phyloP scores from a whole-genome alignment of 2,329 filamentous ascomycete genomes.

The Claviceps cyperi region DNA sequence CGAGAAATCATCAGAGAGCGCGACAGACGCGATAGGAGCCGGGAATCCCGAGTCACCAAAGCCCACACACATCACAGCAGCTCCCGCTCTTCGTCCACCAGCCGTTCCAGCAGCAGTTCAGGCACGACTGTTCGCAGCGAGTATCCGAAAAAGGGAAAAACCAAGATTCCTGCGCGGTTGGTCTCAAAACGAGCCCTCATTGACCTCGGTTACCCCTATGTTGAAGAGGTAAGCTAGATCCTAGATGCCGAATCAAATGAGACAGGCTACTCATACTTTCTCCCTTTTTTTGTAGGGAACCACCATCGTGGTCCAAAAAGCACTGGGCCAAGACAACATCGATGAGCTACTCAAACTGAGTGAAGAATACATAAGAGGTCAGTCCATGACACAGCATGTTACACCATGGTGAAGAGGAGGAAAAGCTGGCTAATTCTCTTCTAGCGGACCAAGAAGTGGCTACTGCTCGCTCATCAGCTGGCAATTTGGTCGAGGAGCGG shows the following conservation, averaged over 20 bases:
- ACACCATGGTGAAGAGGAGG: slow-evolving; percentile 1
- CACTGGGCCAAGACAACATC: slow-evolving; percentile 79
- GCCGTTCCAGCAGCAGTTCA: slow-evolving; percentile 30
- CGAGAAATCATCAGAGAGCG: slow-evolving; percentile 40
- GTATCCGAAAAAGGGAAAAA: slow-evolving; percentile 77
- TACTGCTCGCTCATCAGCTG: slow-evolving; percentile 31
- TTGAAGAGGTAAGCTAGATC: slow-evolving; percentile 55
- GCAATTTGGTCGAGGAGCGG: slow-evolving; percentile 34
- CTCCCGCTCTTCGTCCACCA: slow-evolving; percentile 31
- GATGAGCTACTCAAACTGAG: slow-evolving; percentile 77
- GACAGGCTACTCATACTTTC: neutral
- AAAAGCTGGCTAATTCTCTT: neutral
- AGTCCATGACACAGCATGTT: neutral
- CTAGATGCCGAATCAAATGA: slow-evolving; percentile 5
- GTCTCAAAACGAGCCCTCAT: slow-evolving; percentile 70
- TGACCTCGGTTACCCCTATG: slow-evolving; percentile 73
- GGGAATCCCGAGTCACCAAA: slow-evolving; percentile 25
- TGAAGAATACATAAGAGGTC: slow-evolving; percentile 56
- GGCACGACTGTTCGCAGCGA: slow-evolving; percentile 41
- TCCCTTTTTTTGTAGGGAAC: slow-evolving; percentile 41
- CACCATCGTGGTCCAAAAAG: slow-evolving; percentile 67
- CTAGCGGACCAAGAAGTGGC: slow-evolving; percentile 30
- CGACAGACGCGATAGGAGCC: slow-evolving; percentile 28
- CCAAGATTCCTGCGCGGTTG: slow-evolving; percentile 66
- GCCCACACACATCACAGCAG: slow-evolving; percentile 25